A percentile compares a stretch with the other conserved stretches of the same genome.
Evolutionary conservation across 352 stramenopile genomes (phyloP).

Genomic region (Globisporangium spinosum): DNA sequence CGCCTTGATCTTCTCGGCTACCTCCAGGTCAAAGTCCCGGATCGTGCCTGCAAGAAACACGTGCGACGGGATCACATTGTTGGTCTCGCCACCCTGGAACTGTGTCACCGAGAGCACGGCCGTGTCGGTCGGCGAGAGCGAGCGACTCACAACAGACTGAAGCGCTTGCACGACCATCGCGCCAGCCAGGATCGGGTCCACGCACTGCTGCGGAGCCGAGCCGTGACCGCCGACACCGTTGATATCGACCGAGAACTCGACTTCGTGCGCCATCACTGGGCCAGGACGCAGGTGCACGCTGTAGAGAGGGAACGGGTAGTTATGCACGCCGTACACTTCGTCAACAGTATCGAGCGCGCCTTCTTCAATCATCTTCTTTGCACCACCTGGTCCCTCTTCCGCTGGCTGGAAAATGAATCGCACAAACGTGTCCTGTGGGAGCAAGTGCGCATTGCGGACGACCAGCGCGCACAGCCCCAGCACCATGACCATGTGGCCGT

Average conservation of each 20-base stretch:
- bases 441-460: slow-evolving; percentile 56
- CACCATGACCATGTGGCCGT: slow-evolving; percentile 94
- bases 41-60: slow-evolving; percentile 90
- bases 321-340: slow-evolving; percentile 93
- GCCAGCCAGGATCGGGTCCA: slow-evolving; percentile 91
- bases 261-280: slow-evolving; percentile 89
- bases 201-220: slow-evolving; percentile 88
- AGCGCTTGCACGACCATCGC: slow-evolving; percentile 89
- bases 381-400: slow-evolving; percentile 90
- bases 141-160: slow-evolving; percentile 91
- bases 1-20: slow-evolving; percentile 76
- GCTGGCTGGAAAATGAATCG: slow-evolving; percentile 96
- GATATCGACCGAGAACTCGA: slow-evolving; percentile 92
- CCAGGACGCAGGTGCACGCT: slow-evolving; percentile 85
- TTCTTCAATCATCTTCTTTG: slow-evolving; percentile 92
- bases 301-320: slow-evolving; percentile 87
- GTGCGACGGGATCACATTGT: slow-evolving; percentile 92
- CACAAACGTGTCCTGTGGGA: slow-evolving; percentile 77
- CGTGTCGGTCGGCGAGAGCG: slow-evolving; percentile 87
- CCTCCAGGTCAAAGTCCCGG: slow-evolving; percentile 87
- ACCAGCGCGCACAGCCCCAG: slow-evolving; percentile 87
- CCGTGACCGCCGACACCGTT: slow-evolving; percentile 92
- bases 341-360: slow-evolving; percentile 84
- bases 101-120: slow-evolving; percentile 91
- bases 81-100: slow-evolving; percentile 89